A percentile compares a stretch with the other conserved stretches of the same genome.
phyloP scores from a whole-genome alignment of 257 asterid genomes.

The Solanum ossicruentum region DNA sequence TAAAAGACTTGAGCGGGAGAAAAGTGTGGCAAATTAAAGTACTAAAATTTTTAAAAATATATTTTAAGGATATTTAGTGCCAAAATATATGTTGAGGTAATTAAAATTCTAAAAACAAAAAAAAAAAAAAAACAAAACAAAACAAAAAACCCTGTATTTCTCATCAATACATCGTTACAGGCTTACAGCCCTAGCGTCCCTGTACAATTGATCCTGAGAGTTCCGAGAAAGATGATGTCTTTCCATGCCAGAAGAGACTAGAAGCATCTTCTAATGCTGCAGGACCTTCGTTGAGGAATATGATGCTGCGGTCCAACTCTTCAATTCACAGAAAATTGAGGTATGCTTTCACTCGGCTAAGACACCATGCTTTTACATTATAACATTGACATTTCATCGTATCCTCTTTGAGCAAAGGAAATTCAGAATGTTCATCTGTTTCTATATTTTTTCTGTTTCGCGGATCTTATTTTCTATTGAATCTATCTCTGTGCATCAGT shows the following conservation, averaged over 20 bases:
- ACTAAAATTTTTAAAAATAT: too few species aligned
- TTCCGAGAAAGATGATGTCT: constrained; percentile 73
- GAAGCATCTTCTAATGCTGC: constrained; percentile 69
- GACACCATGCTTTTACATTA: neutral
- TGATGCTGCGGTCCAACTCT: constrained; percentile 66
- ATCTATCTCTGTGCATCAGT: constrained; percentile 36
- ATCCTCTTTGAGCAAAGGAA: neutral
- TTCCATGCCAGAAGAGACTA: constrained; percentile 52
- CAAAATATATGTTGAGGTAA: too few species aligned
- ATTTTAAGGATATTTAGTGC: too few species aligned
- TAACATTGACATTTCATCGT: neutral
- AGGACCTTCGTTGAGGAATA: constrained; percentile 77
- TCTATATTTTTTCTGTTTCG: neutral
- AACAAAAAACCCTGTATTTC: too few species aligned
- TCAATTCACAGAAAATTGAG: constrained; percentile 71
- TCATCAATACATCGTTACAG: too few species aligned
- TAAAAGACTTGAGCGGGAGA: too few species aligned
- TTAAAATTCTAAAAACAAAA: too few species aligned
- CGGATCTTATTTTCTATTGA: constrained; percentile 2
- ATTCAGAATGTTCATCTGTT: neutral
- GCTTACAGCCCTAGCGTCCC: too few species aligned
- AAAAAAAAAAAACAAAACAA: too few species aligned
- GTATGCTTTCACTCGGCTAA: constrained; percentile 16
- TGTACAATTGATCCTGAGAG: constrained; percentile 51
- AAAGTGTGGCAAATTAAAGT: too few species aligned